Percentiles rank a stretch among this genome's conserved stretches.
Evolutionary conservation across 768 basidiomycete genomes (phyloP).

Genomic region (Krasilnikovozyma curviuscula): DNA sequence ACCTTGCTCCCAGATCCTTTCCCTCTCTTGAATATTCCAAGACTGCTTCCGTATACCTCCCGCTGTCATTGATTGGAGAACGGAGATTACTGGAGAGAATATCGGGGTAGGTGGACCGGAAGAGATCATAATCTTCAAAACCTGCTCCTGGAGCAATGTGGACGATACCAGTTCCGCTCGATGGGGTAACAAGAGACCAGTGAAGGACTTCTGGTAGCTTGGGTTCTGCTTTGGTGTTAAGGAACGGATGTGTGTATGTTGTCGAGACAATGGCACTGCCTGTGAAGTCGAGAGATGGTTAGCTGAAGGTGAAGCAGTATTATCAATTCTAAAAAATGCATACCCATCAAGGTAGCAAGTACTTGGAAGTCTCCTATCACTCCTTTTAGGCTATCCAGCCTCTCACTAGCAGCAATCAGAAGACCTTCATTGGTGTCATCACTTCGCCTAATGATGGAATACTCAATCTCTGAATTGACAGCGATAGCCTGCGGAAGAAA

Average conservation of each 20-base stretch:
- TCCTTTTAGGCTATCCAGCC: slow-evolving; percentile 22
- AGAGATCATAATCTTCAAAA: slow-evolving; percentile 68
- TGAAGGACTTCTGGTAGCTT: slow-evolving; percentile 36
- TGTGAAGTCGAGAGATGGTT: slow-evolving; percentile 5
- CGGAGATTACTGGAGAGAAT: slow-evolving; percentile 29
- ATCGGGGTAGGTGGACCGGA: slow-evolving; percentile 29
- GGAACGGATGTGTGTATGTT: slow-evolving; percentile 45
- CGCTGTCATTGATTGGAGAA: slow-evolving; percentile 65
- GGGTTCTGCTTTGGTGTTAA: slow-evolving; percentile 18
- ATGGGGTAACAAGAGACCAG: slow-evolving; percentile 57
- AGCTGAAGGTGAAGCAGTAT: background rate
- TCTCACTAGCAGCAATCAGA: slow-evolving; percentile 28
- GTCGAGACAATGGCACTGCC: slow-evolving; percentile 42
- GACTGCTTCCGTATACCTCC: slow-evolving; percentile 46
- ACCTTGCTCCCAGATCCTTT: slow-evolving; percentile 25
- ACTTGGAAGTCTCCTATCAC: slow-evolving; percentile 23
- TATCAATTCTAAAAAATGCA: slow-evolving; percentile 19
- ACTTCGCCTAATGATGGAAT: slow-evolving; percentile 33
- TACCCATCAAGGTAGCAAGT: slow-evolving; percentile 22
- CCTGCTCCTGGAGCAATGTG: slow-evolving; percentile 93
- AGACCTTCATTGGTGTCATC: slow-evolving; percentile 13
- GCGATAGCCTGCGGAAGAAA: slow-evolving; percentile 55
- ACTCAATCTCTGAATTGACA: slow-evolving; percentile 52
- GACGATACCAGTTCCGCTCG: slow-evolving; percentile 86
- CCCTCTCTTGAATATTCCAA: slow-evolving; percentile 41